A percentile compares a stretch with the other conserved stretches of the same genome.
Evolutionary conservation across 2,329 filamentous ascomycete genomes (phyloP).

Genomic region (Fusarium sp.): DNA sequence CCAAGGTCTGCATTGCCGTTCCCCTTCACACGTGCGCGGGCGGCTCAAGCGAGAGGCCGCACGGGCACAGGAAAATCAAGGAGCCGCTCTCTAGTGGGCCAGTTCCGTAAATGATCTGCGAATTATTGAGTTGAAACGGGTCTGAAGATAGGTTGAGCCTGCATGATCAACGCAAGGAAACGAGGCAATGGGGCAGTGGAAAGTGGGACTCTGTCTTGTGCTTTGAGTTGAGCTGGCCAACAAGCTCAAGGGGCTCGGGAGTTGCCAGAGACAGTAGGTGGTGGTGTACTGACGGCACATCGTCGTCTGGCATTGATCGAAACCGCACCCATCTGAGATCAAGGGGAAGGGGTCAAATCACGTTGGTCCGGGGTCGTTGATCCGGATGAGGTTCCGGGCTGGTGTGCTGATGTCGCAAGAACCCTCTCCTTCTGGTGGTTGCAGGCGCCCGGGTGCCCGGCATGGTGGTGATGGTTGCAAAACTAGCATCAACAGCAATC

Average conservation of each 20-base stretch:
- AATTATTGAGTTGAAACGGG: conserved; percentile 42
- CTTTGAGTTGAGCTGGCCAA: background rate
- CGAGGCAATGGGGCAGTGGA: conserved; percentile 32
- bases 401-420: background rate
- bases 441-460: conserved; percentile 7
- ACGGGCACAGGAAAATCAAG: conserved; percentile 21
- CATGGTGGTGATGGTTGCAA: conserved; percentile 17
- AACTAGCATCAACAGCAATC: conserved; percentile 26
- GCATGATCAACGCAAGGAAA: conserved; percentile 49
- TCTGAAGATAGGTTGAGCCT: conserved; percentile 24
- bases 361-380: conserved; percentile 2
- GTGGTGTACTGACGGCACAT: background rate
- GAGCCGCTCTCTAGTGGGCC: conserved; percentile 31
- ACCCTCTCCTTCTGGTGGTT: conserved; percentile 14
- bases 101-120: conserved; percentile 41
- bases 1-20: conserved; percentile 18
- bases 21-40: conserved; percentile 29
- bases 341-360: conserved; percentile 1
- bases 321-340: background rate
- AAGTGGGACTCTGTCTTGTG: conserved; percentile 26
- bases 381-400: conserved; percentile 18
- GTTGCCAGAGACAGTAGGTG: background rate
- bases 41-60: conserved; percentile 14
- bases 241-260: conserved; percentile 11
- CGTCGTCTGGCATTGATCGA: background rate